Base-by-base conservation (phyloP, 805 yeast genomes). In the Lipomyces oligophaga region DNA sequence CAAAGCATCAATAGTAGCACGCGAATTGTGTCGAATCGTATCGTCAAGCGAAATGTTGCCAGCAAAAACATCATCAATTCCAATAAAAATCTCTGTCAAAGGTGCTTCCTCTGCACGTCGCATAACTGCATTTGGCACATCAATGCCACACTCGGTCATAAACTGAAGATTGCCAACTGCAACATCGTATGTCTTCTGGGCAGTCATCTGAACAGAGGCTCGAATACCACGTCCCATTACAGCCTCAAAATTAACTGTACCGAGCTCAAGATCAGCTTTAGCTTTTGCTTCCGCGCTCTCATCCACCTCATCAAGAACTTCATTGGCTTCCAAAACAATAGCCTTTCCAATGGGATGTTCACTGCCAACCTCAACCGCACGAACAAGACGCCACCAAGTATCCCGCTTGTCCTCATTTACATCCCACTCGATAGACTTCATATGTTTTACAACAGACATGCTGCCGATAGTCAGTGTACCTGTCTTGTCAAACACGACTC, bases 331-430 rank as follows among this genome's bases (percentile, higher is more conserved):
- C 10, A 63, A 66, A 0, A 73, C 70, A 27, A 93, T 73, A 0
- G 96, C 88, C 50, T 69, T 74, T 4, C 89, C 96, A 34, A 85
- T 76, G 0, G 97, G 97, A 65, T 93, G 98, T 64, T 88, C 96
- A 50, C 89, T 82, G 40, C 74, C 73, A 5, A 64, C 54, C 64
- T 93, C 97, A 7, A 81, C 65, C 0, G 79, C 69, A 3, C 81
- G 77, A 19, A 81, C 64, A 4, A 78, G 58, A 4, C 69, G 63
- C 83, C 89, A 79, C 61, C 72, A 73, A 56, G 62, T 48, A n/a
- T 45, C 43, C 5, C 54, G 54, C 28, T 38, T 25, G 31, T 32
- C 38, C 18, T 32, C 50, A 7, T 48, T 27, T 5, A 22, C 18
- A n/a, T 43, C 45, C 56, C 56, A 52, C 10, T 34, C 6, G 8